These are phyloP conservation scores for Syzygium grande DNA, from an alignment of 345 rosid species.

Conservation along the genomic window DNA sequence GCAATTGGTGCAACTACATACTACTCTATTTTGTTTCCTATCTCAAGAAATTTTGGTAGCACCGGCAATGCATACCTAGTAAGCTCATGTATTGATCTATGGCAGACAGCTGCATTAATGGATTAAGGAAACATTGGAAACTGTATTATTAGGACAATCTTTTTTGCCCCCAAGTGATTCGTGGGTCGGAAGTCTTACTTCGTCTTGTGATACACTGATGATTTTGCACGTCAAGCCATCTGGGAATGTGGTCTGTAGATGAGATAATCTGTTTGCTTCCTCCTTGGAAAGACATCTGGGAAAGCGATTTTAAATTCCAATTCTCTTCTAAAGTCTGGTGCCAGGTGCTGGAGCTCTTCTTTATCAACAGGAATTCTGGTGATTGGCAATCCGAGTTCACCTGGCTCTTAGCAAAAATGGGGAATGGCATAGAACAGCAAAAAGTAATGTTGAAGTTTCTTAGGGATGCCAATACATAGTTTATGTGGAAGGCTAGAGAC, in stretches of 20 bases:
- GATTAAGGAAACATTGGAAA: background rate
- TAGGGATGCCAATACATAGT: background rate
- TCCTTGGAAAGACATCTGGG: background rate
- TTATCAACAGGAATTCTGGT: background rate
- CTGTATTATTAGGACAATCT: background rate
- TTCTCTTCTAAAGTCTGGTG: background rate
- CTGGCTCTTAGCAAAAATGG: background rate
- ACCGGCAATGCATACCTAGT: background rate
- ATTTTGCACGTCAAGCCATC: background rate
- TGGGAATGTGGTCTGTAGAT: background rate
- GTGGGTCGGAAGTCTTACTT: background rate
- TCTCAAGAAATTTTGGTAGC: background rate
- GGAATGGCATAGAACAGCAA: background rate
- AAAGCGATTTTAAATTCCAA: background rate
- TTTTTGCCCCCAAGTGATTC: background rate
- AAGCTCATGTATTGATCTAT: background rate
- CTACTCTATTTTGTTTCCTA: background rate
- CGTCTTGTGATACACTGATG: background rate
- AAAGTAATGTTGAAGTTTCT: background rate
- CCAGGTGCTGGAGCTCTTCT: background rate
- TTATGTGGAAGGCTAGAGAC: background rate
- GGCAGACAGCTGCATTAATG: background rate
- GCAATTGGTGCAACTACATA: background rate
- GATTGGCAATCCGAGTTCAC: background rate
- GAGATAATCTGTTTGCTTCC: background rate